These are phyloP conservation scores for Mikania micrantha DNA, from an alignment of 129 eudicot species.

Conservation along the genomic window DNA sequence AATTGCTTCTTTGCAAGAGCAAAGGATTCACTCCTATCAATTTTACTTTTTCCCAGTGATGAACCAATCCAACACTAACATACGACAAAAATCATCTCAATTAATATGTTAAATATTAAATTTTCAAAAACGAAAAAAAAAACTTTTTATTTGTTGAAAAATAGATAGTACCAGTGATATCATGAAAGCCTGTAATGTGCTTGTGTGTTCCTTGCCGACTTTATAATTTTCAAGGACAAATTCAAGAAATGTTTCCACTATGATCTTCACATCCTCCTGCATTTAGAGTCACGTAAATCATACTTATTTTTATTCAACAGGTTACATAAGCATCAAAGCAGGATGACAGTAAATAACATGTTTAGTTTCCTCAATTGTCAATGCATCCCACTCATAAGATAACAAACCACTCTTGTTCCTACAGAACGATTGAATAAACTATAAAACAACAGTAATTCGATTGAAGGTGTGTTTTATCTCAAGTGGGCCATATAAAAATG, in stretches of 20 bases:
- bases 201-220: slow-evolving; percentile 34
- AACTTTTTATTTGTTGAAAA: background rate
- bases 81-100: slow-evolving; percentile 7
- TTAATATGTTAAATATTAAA: background rate
- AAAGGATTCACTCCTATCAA: slow-evolving; percentile 53
- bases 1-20: slow-evolving; percentile 46
- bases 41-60: slow-evolving; percentile 34
- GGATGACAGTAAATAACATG: background rate
- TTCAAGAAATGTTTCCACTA: slow-evolving; percentile 38
- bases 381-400: slow-evolving; percentile 1
- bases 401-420: background rate
- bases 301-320: background rate
- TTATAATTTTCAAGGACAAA: slow-evolving; percentile 45
- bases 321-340: background rate
- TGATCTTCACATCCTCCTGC: slow-evolving; percentile 56
- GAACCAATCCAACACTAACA: slow-evolving; percentile 81
- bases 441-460: background rate
- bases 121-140: no score
- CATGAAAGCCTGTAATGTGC: slow-evolving; percentile 71
- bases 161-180: slow-evolving; percentile 64
- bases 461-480: slow-evolving; percentile 6
- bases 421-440: background rate
- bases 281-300: slow-evolving; percentile 6
- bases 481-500: background rate
- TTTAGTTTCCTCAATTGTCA: slow-evolving; percentile 1